Evolutionary conservation across 2,329 filamentous ascomycete species (phyloP).

Genomic region (Coniosporium tulheliwenetii): DNA sequence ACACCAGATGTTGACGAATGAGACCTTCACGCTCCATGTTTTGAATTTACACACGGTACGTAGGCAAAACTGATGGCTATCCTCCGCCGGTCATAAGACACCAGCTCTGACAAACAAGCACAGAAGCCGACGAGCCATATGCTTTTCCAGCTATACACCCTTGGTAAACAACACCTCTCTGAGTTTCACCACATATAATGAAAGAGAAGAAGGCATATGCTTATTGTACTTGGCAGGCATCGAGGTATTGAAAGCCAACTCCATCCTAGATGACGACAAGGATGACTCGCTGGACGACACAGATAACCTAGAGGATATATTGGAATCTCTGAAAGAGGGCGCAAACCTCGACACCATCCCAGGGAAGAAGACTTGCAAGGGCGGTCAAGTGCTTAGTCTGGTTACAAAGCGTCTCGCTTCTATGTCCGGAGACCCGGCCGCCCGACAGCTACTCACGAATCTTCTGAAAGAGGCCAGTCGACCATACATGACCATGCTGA

Average conservation of each 20-base stretch:
- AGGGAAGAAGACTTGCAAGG: constrained; percentile 86
- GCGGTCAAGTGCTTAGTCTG: constrained; percentile 82
- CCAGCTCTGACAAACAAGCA: no score
- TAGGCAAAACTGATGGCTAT: no score
- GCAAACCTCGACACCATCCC: constrained; percentile 71
- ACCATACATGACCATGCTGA: constrained; percentile 96
- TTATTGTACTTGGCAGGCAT: constrained; percentile 5
- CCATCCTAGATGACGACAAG: constrained; percentile 51
- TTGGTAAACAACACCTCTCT: constrained; percentile 42
- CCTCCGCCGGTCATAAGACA: no score
- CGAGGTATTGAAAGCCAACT: constrained; percentile 78
- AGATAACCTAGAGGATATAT: constrained; percentile 79
- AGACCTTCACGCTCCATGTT: constrained; percentile 80
- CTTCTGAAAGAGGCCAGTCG: constrained; percentile 76
- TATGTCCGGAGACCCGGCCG: constrained; percentile 87
- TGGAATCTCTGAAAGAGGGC: constrained; percentile 77
- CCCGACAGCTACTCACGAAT: constrained; percentile 64
- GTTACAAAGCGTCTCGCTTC: constrained; percentile 72
- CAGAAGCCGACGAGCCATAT: constrained; percentile 72
- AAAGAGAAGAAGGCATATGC: no score
- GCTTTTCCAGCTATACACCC: constrained; percentile 74
- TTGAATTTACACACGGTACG: constrained; percentile 64
- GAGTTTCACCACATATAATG: no score
- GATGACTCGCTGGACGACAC: constrained; percentile 46
- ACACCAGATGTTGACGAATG: constrained; percentile 78